Evolutionary conservation across 495 filamentous ascomycete genomes (phyloP), one percentile per base, ranked within the genome.

Genomic region (Aspergillus cavernicola): DNA sequence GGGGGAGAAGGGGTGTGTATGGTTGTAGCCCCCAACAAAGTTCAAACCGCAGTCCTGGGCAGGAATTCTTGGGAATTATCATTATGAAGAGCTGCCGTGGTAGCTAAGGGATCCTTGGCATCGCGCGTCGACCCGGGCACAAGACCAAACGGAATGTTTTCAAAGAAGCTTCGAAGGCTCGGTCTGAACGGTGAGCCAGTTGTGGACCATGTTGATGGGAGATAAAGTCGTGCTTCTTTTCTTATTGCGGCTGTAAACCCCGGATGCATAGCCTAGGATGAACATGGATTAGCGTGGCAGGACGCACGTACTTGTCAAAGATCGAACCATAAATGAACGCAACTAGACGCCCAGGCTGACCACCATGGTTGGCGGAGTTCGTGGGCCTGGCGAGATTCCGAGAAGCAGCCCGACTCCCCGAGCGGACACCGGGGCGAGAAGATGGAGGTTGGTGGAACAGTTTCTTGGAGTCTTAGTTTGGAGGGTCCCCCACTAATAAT

Each of bases 191-290:
- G 35, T 42, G 33, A 45, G 24, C 42, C 33, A 37, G 49, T 50
- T 33, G 18, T 40, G 37, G 33, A 20, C 35, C 2, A 32, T 33
- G 31, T 35, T n/a, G 42, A 37, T 61, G 47, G 53, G 52, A 28
- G 52, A 43, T 53, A 35, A 26, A 37, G 31, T 24, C 31, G 28
- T 32, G 42, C 33, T 50, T 38, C 35, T 45, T 51, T 50, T 39
- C 42, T 59, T 45, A 47, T 45, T 62, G 59, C 59, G 59, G 59
- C 56, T 58, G 53, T 52, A 58, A 58, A 55, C 49, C 55, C 46
- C 45, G 43, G 23, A 52, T 50, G 50, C 45, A 53, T 23, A 18
- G n/a, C 32, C 52, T 54, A 54, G 28, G 23, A 33, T 47, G 6
- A 47, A 54, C 52, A 40, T 16, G 52, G 52, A 22, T 47, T 54